Percentiles rank a stretch among this genome's conserved stretches.
phyloP scores from a whole-genome alignment of 805 yeast genomes.

The Kodamaea sagamina region DNA sequence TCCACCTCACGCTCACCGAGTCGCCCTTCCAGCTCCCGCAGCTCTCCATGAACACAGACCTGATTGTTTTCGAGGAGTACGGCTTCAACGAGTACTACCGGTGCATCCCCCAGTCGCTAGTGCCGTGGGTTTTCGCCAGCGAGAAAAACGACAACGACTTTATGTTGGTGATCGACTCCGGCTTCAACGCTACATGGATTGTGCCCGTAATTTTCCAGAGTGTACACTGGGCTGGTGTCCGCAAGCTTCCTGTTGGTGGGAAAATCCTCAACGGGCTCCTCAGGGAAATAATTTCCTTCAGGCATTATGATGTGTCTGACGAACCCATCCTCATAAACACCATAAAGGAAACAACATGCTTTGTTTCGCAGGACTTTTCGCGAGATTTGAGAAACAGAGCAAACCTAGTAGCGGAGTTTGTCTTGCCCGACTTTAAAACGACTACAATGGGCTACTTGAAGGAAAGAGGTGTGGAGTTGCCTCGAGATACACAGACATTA shows the following conservation, averaged over 20 bases:
- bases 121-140: conserved; percentile 53
- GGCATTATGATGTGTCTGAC: conserved; percentile 91
- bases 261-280: conserved; percentile 77
- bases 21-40: conserved; percentile 80
- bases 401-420: conserved; percentile 60
- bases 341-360: conserved; percentile 77
- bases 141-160: conserved; percentile 48
- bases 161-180: conserved; percentile 81
- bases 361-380: conserved; percentile 62
- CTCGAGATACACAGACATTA: conserved; percentile 60
- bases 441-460: conserved; percentile 72
- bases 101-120: conserved; percentile 58
- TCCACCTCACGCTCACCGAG: conserved; percentile 73
- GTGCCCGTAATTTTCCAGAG: conserved; percentile 81
- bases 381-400: conserved; percentile 42
- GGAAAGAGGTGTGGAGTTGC: conserved; percentile 26
- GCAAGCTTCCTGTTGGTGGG: conserved; percentile 85
- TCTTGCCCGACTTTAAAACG: conserved; percentile 84
- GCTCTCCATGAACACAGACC: conserved; percentile 82
- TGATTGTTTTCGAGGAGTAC: conserved; percentile 90
- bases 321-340: conserved; percentile 83
- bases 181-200: conserved; percentile 84
- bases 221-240: conserved; percentile 74
- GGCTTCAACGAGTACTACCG: conserved; percentile 73
- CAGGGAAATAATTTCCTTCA: conserved; percentile 80